Base-by-base conservation (phyloP, 2,329 filamentous ascomycete species). In the Colletotrichum eleusines region DNA sequence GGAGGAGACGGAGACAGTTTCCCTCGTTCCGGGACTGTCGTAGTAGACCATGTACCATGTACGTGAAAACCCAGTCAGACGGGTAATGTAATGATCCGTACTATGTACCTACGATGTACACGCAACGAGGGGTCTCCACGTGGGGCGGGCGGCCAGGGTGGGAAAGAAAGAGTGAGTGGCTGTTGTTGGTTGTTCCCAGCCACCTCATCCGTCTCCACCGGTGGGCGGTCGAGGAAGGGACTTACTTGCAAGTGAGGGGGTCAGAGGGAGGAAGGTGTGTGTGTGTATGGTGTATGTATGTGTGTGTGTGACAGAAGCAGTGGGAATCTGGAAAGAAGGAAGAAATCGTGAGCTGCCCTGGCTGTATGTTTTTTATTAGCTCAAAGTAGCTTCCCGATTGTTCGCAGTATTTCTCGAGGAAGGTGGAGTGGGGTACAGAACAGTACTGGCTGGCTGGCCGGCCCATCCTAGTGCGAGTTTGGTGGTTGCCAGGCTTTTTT, bases 181-280 rank as follows among this genome's bases (percentile, higher is more conserved):
- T n/a, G n/a, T n/a, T n/a, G n/a, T n/a, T n/a, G n/a, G 20, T 18
- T 35, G 20, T 23, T 23, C 28, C 58, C 58, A 60, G 42, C 58
- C 58, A 60, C 42, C 58, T 60, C 58, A 60, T 23, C 42, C 9
- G 31, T 35, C 42, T 7, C 58, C 58, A 60, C 42, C 20, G 35
- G 40, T 12, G 16, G 26, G 38, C 23, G 55, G 38, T 31, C 57
- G 6, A 59, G 20, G 26, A 14, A 31, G 20, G 35, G 14, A 12
- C 3, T 20, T 18, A 14, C 23, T 51, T 18, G 33, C 7, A 7
- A 28, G 38, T 3, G 20, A 28, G 38, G 35, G n/a, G 8, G 7
- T 8, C n/a, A 28, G 54, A 28, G 35, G 9, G 54, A 26, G 33
- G 20, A 16, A n/a, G 5, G 18, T 28, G 31, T 16, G 18, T 33